phyloP scores from a whole-genome alignment of 2,329 filamentous ascomycete genomes.

The Aureobasidium mangrovei region DNA sequence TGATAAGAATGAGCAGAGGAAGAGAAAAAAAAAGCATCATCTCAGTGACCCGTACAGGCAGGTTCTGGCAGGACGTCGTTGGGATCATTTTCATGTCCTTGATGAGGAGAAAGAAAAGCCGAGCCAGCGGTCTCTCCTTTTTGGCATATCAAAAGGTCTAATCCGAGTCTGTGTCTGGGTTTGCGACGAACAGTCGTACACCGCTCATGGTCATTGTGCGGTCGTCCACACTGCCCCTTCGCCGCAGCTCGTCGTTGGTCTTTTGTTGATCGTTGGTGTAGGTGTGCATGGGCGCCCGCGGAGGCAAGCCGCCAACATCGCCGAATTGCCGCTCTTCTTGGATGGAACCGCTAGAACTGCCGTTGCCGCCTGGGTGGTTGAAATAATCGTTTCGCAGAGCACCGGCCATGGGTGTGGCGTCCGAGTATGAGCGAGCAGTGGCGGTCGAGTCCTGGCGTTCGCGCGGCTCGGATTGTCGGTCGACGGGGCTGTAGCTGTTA shows the following conservation, averaged over 20 bases:
- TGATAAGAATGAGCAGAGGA: neutral
- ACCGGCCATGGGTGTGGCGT: conserved; percentile 38
- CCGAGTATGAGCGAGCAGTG: conserved; percentile 21
- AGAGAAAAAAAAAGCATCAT: neutral
- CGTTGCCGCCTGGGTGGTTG: conserved; percentile 30
- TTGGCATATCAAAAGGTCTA: neutral
- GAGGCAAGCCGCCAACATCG: conserved; percentile 41
- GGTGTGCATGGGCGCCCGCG: conserved; percentile 18
- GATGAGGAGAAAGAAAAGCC: neutral
- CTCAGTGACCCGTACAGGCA: no score
- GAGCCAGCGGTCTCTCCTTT: conserved; percentile 3
- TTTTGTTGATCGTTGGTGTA: conserved; percentile 32
- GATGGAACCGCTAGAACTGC: conserved; percentile 29
- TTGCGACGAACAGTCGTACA: conserved; percentile 73
- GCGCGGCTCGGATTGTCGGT: conserved; percentile 14
- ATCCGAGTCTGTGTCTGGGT: conserved; percentile 53
- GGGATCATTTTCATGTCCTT: neutral
- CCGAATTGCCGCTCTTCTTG: conserved; percentile 46
- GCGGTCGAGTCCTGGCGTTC: conserved; percentile 9
- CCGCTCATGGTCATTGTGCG: conserved; percentile 62
- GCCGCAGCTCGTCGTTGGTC: conserved; percentile 60
- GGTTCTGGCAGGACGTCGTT: neutral
- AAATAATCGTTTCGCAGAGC: conserved; percentile 34
- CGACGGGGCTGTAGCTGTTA: conserved; percentile 30
- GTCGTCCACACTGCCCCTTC: conserved; percentile 77